phyloP scores from a whole-genome alignment of 179 eudicot genomes.

The Silene coronaria region DNA sequence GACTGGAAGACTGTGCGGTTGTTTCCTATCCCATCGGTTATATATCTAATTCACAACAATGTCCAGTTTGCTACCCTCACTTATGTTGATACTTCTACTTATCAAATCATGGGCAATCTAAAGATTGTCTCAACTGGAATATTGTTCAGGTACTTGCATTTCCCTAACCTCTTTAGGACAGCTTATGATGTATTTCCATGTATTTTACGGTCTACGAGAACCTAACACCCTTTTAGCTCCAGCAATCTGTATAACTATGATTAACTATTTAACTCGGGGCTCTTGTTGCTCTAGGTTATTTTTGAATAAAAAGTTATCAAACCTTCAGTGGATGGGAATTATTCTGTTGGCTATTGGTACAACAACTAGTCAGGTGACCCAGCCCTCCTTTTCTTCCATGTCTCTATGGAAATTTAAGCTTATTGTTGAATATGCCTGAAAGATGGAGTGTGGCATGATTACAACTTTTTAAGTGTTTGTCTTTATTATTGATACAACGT shows the following conservation, averaged over 20 bases:
- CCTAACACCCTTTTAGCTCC: not conserved
- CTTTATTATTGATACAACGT: no score
- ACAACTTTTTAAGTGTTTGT: not conserved
- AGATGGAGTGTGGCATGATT: not conserved
- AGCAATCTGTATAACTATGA: not conserved
- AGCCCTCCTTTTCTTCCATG: not conserved
- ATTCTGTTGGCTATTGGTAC: conserved; percentile 80
- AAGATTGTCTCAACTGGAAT: conserved; percentile 85
- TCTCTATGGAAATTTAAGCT: not conserved
- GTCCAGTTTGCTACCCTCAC: conserved; percentile 93
- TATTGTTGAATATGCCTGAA: not conserved
- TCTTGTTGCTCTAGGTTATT: conserved; percentile 50
- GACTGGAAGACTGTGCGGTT: conserved; percentile 76
- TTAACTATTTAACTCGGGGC: not conserved
- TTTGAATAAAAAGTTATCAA: conserved; percentile 65
- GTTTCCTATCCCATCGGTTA: conserved; percentile 82
- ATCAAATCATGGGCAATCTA: conserved; percentile 90
- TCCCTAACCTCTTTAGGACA: not conserved
- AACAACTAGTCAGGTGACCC: conserved; percentile 85
- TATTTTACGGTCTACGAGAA: not conserved
- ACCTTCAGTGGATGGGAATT: conserved; percentile 91
- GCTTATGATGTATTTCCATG: not conserved
- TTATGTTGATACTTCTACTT: conserved; percentile 85
- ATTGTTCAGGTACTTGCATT: conserved; percentile 61
- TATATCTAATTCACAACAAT: conserved; percentile 83